phyloP scores from a whole-genome alignment of 1,139 yeast genomes.

The Pichia sp. region DNA sequence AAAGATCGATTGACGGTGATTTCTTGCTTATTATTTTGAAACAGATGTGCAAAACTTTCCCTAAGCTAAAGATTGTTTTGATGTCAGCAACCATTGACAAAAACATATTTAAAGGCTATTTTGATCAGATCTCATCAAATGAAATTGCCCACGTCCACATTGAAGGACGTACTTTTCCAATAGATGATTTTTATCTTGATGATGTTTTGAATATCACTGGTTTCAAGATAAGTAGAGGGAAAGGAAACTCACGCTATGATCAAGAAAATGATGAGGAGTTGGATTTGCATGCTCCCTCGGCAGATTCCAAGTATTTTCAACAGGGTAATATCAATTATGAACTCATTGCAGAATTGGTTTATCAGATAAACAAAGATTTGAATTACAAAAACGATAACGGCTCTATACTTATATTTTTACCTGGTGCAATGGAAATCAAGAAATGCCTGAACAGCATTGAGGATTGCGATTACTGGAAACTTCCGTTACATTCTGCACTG shows the following conservation, averaged over 20 bases:
- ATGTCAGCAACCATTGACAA: conserved; percentile 95
- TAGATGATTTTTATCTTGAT: conserved; percentile 69
- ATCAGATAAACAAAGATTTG: conserved; percentile 48
- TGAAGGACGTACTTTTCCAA: conserved; percentile 92
- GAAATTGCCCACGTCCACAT: conserved; percentile 62
- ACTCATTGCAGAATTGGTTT: conserved; percentile 55
- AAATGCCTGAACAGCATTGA: conserved; percentile 43
- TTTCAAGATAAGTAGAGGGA: conserved; percentile 40
- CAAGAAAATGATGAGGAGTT: conserved; percentile 1
- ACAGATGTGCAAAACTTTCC: conserved; percentile 44
- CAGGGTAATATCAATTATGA: conserved; percentile 71
- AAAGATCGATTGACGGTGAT: conserved; percentile 88
- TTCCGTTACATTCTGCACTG: conserved; percentile 87
- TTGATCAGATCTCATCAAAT: conserved; percentile 33
- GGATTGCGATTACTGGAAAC: conserved; percentile 34
- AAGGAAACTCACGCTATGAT: conserved; percentile 1
- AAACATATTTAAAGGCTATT: conserved; percentile 62
- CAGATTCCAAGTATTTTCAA: conserved; percentile 61
- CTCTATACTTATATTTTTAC: conserved; percentile 77
- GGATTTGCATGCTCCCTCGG: conserved; percentile 48
- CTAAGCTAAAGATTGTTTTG: conserved; percentile 62
- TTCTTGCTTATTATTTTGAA: conserved; percentile 75
- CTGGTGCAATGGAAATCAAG: conserved; percentile 87
- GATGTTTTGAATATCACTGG: conserved; percentile 53
- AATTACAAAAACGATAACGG: conserved; percentile 47